Evolutionary conservation across 176 grass and related monocot genomes (phyloP).

Genomic region (Triticum urartu): DNA sequence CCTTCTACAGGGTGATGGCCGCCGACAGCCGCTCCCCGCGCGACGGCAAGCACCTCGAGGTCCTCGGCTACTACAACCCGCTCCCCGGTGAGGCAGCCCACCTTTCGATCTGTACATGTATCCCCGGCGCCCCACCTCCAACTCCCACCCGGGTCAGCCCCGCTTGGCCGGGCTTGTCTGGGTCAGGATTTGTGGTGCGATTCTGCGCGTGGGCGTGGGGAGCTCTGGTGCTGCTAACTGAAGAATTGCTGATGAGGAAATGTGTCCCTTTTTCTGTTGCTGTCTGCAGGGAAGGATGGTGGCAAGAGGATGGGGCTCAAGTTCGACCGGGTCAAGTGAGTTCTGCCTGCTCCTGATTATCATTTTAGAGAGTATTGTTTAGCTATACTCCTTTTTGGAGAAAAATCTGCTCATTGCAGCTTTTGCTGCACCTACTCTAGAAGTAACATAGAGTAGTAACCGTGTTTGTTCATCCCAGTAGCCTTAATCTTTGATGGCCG

Average conservation of each 20-base stretch:
- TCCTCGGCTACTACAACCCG: constrained; percentile 90
- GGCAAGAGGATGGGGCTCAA: constrained; percentile 87
- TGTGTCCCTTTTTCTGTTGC: neutral
- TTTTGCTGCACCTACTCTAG: neutral
- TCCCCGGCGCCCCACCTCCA: neutral
- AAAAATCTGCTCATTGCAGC: neutral
- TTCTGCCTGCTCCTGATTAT: neutral
- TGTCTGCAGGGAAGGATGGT: constrained; percentile 70
- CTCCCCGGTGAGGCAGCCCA: constrained; percentile 43
- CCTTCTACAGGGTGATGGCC: constrained; percentile 86
- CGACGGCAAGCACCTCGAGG: constrained; percentile 86
- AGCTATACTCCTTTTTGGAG: neutral
- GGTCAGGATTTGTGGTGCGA: neutral
- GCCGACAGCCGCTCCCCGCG: constrained; percentile 73
- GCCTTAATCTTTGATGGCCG: neutral
- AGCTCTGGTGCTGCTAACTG: neutral
- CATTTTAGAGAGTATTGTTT: neutral
- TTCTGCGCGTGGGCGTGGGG: neutral
- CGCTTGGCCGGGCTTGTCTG: neutral
- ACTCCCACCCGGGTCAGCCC: neutral
- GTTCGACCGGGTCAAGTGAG: constrained; percentile 87
- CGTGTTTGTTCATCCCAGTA: neutral
- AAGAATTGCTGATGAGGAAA: constrained; percentile 3
- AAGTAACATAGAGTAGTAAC: neutral
- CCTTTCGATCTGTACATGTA: no score